Evolutionary conservation across 169 alveolate genomes (phyloP).

Genomic region (Plasmodium coatneyi): DNA sequence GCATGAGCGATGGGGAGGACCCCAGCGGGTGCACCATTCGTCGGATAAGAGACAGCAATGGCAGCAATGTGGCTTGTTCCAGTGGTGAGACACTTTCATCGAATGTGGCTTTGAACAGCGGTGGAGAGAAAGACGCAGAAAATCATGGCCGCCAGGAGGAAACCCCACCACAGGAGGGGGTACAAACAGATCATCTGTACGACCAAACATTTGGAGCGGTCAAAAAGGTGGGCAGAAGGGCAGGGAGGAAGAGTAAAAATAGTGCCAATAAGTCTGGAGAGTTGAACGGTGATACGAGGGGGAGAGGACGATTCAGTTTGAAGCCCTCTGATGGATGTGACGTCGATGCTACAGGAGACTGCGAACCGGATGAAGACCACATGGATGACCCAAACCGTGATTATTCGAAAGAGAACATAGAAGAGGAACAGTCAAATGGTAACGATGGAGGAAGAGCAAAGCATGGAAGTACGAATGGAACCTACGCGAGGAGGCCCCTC

Average conservation of each 20-base stretch:
- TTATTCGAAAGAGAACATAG: background rate
- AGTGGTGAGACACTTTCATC: background rate
- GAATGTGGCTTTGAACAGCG: background rate
- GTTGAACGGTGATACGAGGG: background rate
- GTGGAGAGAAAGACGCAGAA: background rate
- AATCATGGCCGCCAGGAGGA: background rate
- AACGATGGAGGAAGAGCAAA: background rate
- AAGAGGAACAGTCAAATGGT: background rate
- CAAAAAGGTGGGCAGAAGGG: background rate
- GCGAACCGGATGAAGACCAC: background rate
- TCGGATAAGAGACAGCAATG: too few relatives aligned
- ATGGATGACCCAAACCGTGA: background rate
- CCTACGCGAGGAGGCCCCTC: constrained; percentile 30
- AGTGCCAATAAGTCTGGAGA: background rate
- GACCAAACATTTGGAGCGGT: background rate
- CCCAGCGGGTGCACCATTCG: too few relatives aligned
- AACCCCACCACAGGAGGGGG: background rate
- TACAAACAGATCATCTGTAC: background rate
- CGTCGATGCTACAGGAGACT: background rate
- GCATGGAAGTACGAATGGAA: background rate
- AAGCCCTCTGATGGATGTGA: background rate
- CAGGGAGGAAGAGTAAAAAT: background rate
- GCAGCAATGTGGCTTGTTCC: background rate
- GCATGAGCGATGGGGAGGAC: background rate
- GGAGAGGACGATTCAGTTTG: background rate